A percentile compares a stretch with the other conserved stretches of the same genome.
These are phyloP conservation scores for Pythium insidiosum DNA, from an alignment of 352 stramenopile species.

Conservation along the genomic window DNA sequence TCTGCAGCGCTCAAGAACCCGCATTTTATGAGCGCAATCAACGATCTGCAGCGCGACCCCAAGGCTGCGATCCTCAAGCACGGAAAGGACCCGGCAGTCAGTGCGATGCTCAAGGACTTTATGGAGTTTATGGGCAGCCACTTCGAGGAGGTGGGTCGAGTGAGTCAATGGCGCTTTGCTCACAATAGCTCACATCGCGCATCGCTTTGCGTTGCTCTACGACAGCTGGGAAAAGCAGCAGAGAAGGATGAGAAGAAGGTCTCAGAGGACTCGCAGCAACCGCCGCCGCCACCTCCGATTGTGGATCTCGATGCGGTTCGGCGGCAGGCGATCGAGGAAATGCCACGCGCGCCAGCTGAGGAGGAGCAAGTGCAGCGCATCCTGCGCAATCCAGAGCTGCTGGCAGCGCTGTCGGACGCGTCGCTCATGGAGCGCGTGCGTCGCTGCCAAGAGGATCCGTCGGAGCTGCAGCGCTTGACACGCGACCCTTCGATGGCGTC, in stretches of 20 bases:
- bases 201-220: neutral
- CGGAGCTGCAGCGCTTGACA: slow-evolving; percentile 27
- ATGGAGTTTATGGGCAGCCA: slow-evolving; percentile 63
- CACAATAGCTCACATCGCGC: too few species aligned
- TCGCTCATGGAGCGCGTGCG: slow-evolving; percentile 51
- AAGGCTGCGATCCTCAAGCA: slow-evolving; percentile 55
- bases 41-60: slow-evolving; percentile 62
- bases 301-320: slow-evolving; percentile 46
- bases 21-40: slow-evolving; percentile 55
- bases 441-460: slow-evolving; percentile 27
- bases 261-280: too few species aligned
- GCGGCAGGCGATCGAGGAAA: slow-evolving; percentile 47
- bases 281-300: slow-evolving; percentile 22
- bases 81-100: slow-evolving; percentile 47
- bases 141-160: slow-evolving; percentile 57
- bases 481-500: slow-evolving; percentile 31
- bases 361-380: slow-evolving; percentile 64
- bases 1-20: slow-evolving; percentile 51
- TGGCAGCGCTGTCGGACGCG: slow-evolving; percentile 46
- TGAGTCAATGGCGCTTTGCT: neutral
- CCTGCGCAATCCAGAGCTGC: slow-evolving; percentile 50
- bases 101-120: slow-evolving; percentile 57
- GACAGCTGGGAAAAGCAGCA: slow-evolving; percentile 32
- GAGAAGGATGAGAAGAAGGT: slow-evolving; percentile 9
- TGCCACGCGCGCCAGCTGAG: slow-evolving; percentile 46